These are phyloP conservation scores for Polytolypa hystricis DNA, from an alignment of 2,329 filamentous ascomycete genomes.

Conservation along the genomic window DNA sequence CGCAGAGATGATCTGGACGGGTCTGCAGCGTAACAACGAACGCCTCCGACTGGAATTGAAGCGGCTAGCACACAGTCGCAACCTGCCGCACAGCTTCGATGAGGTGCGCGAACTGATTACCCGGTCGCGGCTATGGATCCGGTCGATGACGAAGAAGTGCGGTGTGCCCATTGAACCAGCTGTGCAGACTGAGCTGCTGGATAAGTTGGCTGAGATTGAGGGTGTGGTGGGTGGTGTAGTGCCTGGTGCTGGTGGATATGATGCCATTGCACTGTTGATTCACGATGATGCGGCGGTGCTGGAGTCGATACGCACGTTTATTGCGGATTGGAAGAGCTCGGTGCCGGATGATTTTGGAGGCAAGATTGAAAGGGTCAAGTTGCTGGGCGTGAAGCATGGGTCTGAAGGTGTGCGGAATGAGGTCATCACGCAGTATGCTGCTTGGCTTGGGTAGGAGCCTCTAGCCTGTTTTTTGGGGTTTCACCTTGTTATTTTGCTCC, in stretches of 20 bases:
- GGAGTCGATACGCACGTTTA: conserved; percentile 46
- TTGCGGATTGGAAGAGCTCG: conserved; percentile 53
- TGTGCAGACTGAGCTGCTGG: conserved; percentile 72
- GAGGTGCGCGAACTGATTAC: conserved; percentile 43
- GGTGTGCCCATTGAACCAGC: conserved; percentile 80
- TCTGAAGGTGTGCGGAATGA: conserved; percentile 35
- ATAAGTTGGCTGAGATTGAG: conserved; percentile 58
- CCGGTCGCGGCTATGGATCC: conserved; percentile 50
- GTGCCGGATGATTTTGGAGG: conserved; percentile 35
- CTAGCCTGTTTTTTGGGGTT: not conserved
- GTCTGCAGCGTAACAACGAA: conserved; percentile 65
- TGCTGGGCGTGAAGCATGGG: conserved; percentile 36
- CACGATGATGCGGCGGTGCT: conserved; percentile 59
- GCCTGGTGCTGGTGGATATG: conserved; percentile 85
- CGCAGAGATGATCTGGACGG: conserved; percentile 62
- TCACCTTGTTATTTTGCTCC: too few relatives aligned
- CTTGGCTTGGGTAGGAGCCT: conserved; percentile 21
- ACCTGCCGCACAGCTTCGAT: conserved; percentile 35
- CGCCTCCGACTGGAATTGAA: conserved; percentile 55
- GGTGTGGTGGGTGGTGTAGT: conserved; percentile 88
- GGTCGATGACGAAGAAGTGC: conserved; percentile 62
- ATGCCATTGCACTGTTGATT: conserved; percentile 74
- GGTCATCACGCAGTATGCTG: conserved; percentile 26
- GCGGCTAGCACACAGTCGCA: conserved; percentile 35
- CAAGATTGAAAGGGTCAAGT: conserved; percentile 33